Base-by-base conservation (phyloP, 2,329 filamentous ascomycete species). In the Colletotrichum orbiculare region DNA sequence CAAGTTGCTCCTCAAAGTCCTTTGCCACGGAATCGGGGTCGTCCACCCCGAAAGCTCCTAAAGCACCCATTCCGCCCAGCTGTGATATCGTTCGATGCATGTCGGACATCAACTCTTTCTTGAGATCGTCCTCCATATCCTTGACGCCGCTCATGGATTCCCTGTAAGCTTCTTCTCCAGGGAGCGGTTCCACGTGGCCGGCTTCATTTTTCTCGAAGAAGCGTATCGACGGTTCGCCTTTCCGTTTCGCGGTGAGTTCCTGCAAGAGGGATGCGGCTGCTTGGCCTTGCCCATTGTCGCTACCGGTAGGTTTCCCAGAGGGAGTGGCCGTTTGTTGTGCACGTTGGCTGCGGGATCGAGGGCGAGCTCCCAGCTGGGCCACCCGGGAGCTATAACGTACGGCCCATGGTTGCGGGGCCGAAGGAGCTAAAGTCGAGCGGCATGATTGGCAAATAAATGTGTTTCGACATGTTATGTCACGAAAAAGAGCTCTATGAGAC, bases 131-230 rank as follows among this genome's bases (percentile, higher is more conserved):
- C 46, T 75, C 70, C 43, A 69, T 55, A n/a, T 72, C 73, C 17
- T 71, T 71, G 25, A 72, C 69, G 3, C 73, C 70, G 66, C 76
- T 71, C 6, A 83, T 58, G 0, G 79, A 78, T 25, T 77, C 71
- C 39, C 71, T 74, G 62, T 83, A 83, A 8, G 77, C 78, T n/a
- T 79, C 73, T 52, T 79, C 73, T 62, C 75, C 70, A 9, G 69
- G 67, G 15, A 85, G 72, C 67, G 78, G 77, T 13, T 73, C 77
- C 11, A 82, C 69, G 8, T 71, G 69, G 37, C 79, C 79, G 38
- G 73, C 68, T 3, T 76, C 74, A 12, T 77, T 77, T 70, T 85
- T 80, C 59, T 87, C 82, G 66, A 84, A 87, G 70, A 79, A 85
- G 8, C 79, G 77, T 10, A 85, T 76, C 3, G 75, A 68, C 25